phyloP scores from a whole-genome alignment of 108 stramenopile genomes.

The Skeletonema tropicum region DNA sequence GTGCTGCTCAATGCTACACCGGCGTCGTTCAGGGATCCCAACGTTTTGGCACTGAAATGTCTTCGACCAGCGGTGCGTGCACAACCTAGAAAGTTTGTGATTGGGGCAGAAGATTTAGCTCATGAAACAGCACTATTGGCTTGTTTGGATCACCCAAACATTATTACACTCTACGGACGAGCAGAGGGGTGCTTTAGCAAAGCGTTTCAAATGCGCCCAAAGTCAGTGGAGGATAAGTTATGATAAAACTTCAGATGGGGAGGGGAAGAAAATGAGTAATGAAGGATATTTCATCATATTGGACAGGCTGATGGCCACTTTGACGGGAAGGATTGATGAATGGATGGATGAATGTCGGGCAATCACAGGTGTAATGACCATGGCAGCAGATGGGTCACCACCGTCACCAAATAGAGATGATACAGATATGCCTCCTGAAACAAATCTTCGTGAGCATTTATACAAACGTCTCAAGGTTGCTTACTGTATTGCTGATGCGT shows the following conservation, averaged over 20 bases:
- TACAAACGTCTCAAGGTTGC: slow-evolving; percentile 46
- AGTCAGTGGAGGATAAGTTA: neutral
- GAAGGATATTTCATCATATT: slow-evolving; percentile 64
- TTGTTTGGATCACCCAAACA: slow-evolving; percentile 41
- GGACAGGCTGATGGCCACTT: slow-evolving; percentile 48
- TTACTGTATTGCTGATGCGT: slow-evolving; percentile 64
- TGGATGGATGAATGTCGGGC: slow-evolving; percentile 48
- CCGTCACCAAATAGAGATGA: neutral
- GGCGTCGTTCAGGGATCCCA: slow-evolving; percentile 13
- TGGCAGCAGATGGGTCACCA: neutral
- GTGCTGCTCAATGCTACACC: neutral
- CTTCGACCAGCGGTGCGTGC: slow-evolving; percentile 37
- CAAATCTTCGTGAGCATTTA: slow-evolving; percentile 25
- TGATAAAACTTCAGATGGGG: neutral
- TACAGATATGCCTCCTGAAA: slow-evolving; percentile 3
- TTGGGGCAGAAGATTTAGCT: slow-evolving; percentile 44
- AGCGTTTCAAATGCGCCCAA: slow-evolving; percentile 28
- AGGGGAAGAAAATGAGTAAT: slow-evolving; percentile 18
- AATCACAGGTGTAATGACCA: neutral
- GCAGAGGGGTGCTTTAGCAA: slow-evolving; percentile 35
- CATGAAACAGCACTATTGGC: slow-evolving; percentile 48
- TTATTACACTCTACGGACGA: slow-evolving; percentile 37
- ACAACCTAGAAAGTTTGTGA: slow-evolving; percentile 34
- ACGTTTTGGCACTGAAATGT: slow-evolving; percentile 40
- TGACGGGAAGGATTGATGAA: slow-evolving; percentile 48